phyloP scores from a whole-genome alignment of 305 asterid species.

The Fraxinus baroniana region DNA sequence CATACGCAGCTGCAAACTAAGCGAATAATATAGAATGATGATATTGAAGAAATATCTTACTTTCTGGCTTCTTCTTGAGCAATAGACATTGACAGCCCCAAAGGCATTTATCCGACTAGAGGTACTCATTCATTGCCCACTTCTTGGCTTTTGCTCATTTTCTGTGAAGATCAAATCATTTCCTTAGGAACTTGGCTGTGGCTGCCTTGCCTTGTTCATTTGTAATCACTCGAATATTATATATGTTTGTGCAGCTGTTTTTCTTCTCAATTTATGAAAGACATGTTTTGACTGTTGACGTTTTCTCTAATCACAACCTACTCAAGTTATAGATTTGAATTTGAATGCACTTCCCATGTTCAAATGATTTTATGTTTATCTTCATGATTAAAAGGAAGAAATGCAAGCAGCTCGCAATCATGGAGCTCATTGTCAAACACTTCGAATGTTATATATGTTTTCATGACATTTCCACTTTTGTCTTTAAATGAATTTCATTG shows the following conservation, averaged over 20 bases:
- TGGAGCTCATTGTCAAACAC: background rate
- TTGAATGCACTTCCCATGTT: background rate
- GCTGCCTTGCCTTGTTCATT: slow-evolving; percentile 22
- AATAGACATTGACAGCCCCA: slow-evolving; percentile 19
- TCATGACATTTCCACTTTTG: background rate
- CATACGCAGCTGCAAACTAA: slow-evolving; percentile 70
- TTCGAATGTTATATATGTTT: background rate
- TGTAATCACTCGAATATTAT: slow-evolving; percentile 19
- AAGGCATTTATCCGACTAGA: slow-evolving; percentile 23
- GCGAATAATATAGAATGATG: slow-evolving; percentile 44
- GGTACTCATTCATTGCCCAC: slow-evolving; percentile 20
- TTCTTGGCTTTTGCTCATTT: slow-evolving; percentile 24
- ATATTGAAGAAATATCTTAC: slow-evolving; percentile 25
- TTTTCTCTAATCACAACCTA: background rate
- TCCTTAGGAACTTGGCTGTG: slow-evolving; percentile 22
- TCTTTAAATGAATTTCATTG: background rate
- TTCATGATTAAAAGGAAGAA: background rate
- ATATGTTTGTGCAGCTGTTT: slow-evolving; percentile 22
- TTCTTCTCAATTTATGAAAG: background rate
- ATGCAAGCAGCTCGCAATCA: background rate
- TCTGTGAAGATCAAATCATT: slow-evolving; percentile 28
- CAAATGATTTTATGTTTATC: background rate
- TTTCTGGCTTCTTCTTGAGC: slow-evolving; percentile 17
- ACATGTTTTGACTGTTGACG: background rate
- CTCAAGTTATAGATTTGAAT: background rate